Evolutionary conservation across 139 green algal species (phyloP).

Genomic region (Picochlorum sp.): DNA sequence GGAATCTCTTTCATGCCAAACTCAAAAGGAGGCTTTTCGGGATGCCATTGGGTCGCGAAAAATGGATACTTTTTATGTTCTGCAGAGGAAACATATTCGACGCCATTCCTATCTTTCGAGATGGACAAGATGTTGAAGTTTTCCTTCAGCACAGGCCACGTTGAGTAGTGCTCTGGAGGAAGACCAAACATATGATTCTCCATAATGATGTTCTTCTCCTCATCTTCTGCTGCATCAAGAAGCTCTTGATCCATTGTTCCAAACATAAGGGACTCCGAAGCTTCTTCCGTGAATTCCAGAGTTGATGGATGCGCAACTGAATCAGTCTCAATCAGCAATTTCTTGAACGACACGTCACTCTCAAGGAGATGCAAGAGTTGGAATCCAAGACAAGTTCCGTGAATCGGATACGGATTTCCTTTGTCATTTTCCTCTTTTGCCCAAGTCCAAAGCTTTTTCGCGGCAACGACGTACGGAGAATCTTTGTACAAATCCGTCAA

Average conservation of each 20-base stretch:
- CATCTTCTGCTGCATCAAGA: constrained; percentile 38
- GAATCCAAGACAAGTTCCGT: constrained; percentile 69
- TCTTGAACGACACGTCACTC: constrained; percentile 59
- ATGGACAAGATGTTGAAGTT: constrained; percentile 55
- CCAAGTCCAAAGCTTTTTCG: constrained; percentile 73
- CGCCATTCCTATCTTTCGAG: constrained; percentile 53
- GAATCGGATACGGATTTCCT: constrained; percentile 60
- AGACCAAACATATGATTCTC: constrained; percentile 79
- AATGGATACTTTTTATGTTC: constrained; percentile 76
- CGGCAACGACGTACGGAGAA: constrained; percentile 67
- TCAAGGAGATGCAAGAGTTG: constrained; percentile 79
- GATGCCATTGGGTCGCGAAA: constrained; percentile 75
- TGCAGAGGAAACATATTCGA: constrained; percentile 65
- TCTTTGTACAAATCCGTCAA: constrained; percentile 76
- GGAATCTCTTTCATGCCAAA: constrained; percentile 67
- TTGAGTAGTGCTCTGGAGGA: constrained; percentile 54
- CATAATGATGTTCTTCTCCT: constrained; percentile 55
- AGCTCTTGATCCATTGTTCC: constrained; percentile 31
- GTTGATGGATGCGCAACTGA: constrained; percentile 51
- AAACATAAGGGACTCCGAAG: constrained; percentile 35
- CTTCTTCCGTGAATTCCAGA: constrained; percentile 33
- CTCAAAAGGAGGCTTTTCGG: constrained; percentile 77
- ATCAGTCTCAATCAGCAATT: constrained; percentile 72
- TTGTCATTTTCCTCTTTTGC: constrained; percentile 58
- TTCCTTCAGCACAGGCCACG: constrained; percentile 46